These are phyloP conservation scores for Capniomyces stellatus DNA, from an alignment of 371 early-diverging fungal genomes.

Conservation along the genomic window DNA sequence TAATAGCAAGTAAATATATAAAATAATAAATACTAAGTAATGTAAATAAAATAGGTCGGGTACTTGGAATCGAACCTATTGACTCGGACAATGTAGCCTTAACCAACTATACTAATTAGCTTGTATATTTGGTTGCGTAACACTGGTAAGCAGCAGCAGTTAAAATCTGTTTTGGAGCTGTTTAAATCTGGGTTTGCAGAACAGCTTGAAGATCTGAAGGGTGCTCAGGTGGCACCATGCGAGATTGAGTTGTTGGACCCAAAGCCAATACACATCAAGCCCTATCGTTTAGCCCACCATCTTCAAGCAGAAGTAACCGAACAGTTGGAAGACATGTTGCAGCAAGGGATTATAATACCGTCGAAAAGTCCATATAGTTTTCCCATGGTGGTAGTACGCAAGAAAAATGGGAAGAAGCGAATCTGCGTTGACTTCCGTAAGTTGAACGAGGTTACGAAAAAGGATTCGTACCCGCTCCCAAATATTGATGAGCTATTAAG, in stretches of 20 bases:
- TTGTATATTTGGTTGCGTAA: no score
- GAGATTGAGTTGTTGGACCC: background rate
- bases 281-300: background rate
- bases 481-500: constrained; percentile 19
- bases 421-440: constrained; percentile 31
- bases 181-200: no score
- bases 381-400: constrained; percentile 23
- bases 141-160: no score
- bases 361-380: constrained; percentile 14
- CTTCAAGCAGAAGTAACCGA: background rate
- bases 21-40: no score
- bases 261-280: background rate
- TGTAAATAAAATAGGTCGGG: no score
- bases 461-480: constrained; percentile 25
- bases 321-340: background rate
- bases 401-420: constrained; percentile 23
- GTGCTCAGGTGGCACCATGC: background rate
- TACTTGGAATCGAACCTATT: no score
- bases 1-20: no score
- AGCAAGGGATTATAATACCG: background rate
- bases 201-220: background rate
- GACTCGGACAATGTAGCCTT: no score
- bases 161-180: no score
- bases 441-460: constrained; percentile 26
- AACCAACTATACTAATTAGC: no score